A percentile compares a stretch with the other conserved stretches of the same genome.
Evolutionary conservation across 2,329 filamentous ascomycete genomes (phyloP).

Genomic region (Daldinia sp.): DNA sequence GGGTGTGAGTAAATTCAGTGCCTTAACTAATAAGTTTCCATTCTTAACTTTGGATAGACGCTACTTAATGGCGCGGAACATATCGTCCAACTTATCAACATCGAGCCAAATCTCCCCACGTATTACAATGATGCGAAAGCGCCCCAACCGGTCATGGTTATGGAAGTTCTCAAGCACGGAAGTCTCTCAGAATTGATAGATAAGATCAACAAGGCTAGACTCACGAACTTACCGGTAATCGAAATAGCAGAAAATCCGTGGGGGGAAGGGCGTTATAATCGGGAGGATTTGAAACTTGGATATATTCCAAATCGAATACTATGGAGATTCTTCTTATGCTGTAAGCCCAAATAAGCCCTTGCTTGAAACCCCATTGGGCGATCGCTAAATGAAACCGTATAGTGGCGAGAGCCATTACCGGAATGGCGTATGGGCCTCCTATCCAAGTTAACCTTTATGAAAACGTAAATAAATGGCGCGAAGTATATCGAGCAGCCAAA

Average conservation of each 20-base stretch:
- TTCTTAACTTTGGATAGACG: background rate
- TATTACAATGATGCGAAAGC: background rate
- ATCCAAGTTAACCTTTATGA: too few species aligned
- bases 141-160: conserved; percentile 22
- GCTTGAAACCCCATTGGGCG: too few species aligned
- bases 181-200: conserved; percentile 6
- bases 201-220: conserved; percentile 1
- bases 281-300: background rate
- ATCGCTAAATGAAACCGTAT: background rate
- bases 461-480: too few species aligned
- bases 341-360: conserved; percentile 3
- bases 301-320: conserved; percentile 22
- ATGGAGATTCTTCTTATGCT: conserved; percentile 26
- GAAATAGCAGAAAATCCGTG: background rate
- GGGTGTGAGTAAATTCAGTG: background rate
- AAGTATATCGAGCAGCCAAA: too few species aligned
- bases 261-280: background rate
- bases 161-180: conserved; percentile 9
- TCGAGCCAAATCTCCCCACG: background rate
- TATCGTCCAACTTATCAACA: conserved; percentile 7
- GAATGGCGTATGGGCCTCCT: conserved; percentile 15
- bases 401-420: conserved; percentile 18
- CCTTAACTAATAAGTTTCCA: background rate
- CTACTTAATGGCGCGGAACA: conserved; percentile 1
- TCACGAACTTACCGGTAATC: background rate